Evolutionary conservation across 495 filamentous ascomycete species (phyloP), one percentile per base, ranked within the genome.

Genomic region (Penicillium samsonianum): DNA sequence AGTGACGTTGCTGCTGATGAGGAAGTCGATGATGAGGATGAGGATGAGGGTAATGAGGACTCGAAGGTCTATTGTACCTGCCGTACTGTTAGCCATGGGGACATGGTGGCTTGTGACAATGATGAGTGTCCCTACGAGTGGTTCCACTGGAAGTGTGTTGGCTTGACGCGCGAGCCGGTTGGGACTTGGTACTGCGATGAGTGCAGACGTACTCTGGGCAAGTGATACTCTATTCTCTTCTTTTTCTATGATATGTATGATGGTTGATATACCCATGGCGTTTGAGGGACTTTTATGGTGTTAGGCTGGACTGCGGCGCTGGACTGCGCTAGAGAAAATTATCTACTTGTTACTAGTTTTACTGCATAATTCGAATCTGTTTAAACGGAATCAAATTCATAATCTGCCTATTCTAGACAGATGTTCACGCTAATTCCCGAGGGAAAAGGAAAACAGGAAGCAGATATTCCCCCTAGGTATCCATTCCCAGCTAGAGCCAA

Each of bases 21-120:
- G 23, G 86, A 88, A 54, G 78, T 86, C 33, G 87, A 83, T 33
- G 84, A 85, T 35, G 90, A 88, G 11, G 82, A 87, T 1, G 90
- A 89, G 31, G 90, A 92, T 44, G 93, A 95, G 41, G 91, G 93
- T 31, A 91, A 87, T 44, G 87, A 89, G 52, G 93, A 98, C 74
- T 87, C 90, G 45, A 85, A 85, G 65, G 89, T 92, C 58, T 98
- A 98, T 71, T 98, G 94, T 73, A 82, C 87, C 25, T 98, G 94
- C 71, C 89, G 94, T 67, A 90, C 87, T 61, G 90, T 96, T 56
- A 95, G 90, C 71, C 93, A 89, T 76, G 94, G 94, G 40, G 90
- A 97, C 67, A 98, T 98, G 94, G 93, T 98, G 30, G 94, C 91
- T 4, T 98, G 94, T 73, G 94, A 98, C 74, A 96, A 98, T 62